These are phyloP conservation scores for Tripidium arundinaceum DNA, from an alignment of 202 grass and related monocot species.

Conservation along the genomic window DNA sequence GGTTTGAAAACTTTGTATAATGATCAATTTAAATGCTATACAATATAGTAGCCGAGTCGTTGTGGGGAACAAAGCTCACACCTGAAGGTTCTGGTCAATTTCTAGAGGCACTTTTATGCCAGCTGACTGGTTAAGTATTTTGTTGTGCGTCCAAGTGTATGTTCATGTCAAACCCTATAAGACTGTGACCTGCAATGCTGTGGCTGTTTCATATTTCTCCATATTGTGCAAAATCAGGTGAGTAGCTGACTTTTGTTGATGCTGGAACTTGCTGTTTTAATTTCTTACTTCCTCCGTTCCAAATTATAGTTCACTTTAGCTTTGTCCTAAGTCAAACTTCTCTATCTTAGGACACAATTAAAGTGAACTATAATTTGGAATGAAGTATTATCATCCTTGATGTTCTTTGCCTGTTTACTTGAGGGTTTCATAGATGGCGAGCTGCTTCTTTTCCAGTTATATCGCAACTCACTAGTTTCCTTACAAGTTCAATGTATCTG, in stretches of 20 bases:
- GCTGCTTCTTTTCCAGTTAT: conserved; percentile 7
- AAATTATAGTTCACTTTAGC: not conserved
- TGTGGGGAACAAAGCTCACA: not conserved
- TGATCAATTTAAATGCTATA: not conserved
- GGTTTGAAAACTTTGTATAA: not conserved
- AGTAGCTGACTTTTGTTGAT: not conserved
- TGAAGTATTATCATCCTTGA: not conserved
- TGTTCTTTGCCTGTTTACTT: not conserved
- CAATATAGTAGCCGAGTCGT: not conserved
- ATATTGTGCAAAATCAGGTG: not conserved
- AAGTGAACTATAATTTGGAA: not conserved
- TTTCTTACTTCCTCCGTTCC: not conserved
- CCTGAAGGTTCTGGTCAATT: conserved; percentile 14
- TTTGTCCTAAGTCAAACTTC: not conserved
- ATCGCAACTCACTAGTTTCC: not conserved
- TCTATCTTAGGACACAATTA: not conserved
- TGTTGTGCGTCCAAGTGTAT: not conserved
- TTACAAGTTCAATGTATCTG: not conserved
- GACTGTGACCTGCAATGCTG: not conserved
- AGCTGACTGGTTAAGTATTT: not conserved
- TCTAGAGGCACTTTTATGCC: not conserved
- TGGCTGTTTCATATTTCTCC: not conserved
- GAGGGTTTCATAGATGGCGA: not conserved
- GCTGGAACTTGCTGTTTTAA: not conserved
- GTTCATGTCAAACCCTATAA: too few species aligned